Evolutionary conservation across 441 rosid species (phyloP).

Genomic region (Lepidium campestre): DNA sequence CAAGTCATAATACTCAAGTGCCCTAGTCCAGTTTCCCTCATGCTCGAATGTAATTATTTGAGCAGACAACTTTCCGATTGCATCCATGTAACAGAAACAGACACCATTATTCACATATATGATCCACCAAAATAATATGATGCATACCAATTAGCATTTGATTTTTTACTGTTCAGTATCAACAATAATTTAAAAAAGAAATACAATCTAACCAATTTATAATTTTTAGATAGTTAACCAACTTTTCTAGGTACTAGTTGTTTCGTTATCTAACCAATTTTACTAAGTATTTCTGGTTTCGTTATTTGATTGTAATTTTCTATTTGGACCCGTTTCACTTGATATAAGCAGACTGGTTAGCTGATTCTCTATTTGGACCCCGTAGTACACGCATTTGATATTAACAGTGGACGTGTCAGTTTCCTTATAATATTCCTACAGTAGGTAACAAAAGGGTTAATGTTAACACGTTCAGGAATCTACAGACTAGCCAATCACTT

Average conservation of each 20-base stretch:
- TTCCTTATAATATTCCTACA: slow-evolving; percentile 2
- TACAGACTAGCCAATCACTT: slow-evolving; percentile 3
- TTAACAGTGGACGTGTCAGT: slow-evolving; percentile 3
- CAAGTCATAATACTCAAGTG: slow-evolving; percentile 89
- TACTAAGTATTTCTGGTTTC: background rate
- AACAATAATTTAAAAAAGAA: background rate
- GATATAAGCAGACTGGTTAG: background rate
- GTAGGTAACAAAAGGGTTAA: background rate
- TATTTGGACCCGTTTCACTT: background rate
- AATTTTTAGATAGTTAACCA: background rate
- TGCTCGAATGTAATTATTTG: slow-evolving; percentile 95
- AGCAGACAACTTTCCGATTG: slow-evolving; percentile 55
- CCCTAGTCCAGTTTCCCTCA: slow-evolving; percentile 96
- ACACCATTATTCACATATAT: slow-evolving; percentile 25
- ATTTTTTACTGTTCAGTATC: background rate
- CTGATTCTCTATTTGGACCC: background rate
- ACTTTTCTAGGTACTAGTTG: background rate
- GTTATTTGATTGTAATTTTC: background rate
- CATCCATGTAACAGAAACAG: slow-evolving; percentile 28
- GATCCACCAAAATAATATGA: no score
- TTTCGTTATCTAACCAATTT: background rate
- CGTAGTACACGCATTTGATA: background rate
- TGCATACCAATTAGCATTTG: background rate
- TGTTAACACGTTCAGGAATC: background rate
- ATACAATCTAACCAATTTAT: background rate